Evolutionary conservation across 2,329 filamentous ascomycete species (phyloP), one percentile per base, ranked within the genome.

Genomic region (Penicillium sp.): DNA sequence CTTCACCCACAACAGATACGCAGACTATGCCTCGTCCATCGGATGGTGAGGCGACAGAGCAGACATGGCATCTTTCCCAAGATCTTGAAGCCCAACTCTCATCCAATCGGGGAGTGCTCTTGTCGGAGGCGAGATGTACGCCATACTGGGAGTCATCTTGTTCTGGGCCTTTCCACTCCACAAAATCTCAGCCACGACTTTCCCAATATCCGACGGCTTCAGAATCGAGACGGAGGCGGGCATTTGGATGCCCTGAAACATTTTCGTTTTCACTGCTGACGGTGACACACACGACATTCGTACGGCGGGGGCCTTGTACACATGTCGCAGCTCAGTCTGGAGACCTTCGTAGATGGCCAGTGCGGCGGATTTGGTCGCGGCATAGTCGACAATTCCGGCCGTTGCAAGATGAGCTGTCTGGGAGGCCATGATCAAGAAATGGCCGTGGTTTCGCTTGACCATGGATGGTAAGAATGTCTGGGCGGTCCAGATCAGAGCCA

Each of bases 381-480:
- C 46, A n/a, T 44, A 48, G 34, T 48, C 46, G 25, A 48, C 46
- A 8, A 48, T 28, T 5, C 46, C 46, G 7, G 46, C 26, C 2
- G 46, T 48, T 2, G 46, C 39, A 18, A 48, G 34, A 43, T 48
- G 40, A 3, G 33, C 46, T 33, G 46, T 33, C 25, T 48, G 46
- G 9, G 46, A 48, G 18, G 46, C 40, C 39, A 48, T 48, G n/a
- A 48, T 48, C 5, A 48, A 35, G 39, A 48, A 43, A 25, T 48
- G 46, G 35, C 40, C 46, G 13, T 48, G 46, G 4, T 48, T 48
- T 29, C 39, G n/a, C 5, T 9, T 40, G 2, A 48, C 27, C 46
- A 43, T 48, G 7, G 26, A 13, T 2, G 46, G 46, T 4, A 48
- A 34, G 11, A 48, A 48, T 9, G 34, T 38, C 28, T 48, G 25